A percentile compares a stretch with the other conserved stretches of the same genome.
Evolutionary conservation across 441 rosid species (phyloP).

Genomic region (Rhodomyrtus psidioides): DNA sequence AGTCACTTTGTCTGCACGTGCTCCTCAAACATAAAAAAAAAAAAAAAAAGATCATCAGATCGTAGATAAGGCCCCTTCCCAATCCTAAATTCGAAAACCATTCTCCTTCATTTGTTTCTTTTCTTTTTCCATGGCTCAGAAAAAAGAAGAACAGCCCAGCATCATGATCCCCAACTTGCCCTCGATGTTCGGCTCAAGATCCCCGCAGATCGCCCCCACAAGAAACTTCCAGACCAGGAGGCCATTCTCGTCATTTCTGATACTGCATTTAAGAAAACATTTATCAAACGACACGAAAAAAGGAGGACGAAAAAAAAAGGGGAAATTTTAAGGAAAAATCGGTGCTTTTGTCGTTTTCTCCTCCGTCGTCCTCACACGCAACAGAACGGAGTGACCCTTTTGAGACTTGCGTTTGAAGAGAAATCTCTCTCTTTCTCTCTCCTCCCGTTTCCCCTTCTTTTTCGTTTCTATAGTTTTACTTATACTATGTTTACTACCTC

Average conservation of each 20-base stretch:
- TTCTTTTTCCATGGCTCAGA: neutral
- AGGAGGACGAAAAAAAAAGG: accelerated
- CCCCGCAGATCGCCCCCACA: neutral
- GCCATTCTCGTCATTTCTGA: neutral
- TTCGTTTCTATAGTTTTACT: neutral
- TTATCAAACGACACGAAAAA: neutral
- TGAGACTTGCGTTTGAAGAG: neutral
- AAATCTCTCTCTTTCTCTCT: neutral
- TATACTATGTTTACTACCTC: neutral
- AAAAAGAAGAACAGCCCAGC: neutral
- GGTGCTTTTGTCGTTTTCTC: neutral
- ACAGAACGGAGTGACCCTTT: neutral
- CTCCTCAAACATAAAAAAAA: neutral
- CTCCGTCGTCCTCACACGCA: neutral
- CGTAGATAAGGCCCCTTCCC: neutral
- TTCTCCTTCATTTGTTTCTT: neutral
- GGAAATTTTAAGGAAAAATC: neutral
- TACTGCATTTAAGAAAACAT: neutral
- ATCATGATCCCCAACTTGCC: neutral
- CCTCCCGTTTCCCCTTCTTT: neutral
- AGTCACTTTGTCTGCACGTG: neutral
- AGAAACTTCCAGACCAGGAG: neutral
- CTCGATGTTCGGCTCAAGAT: neutral
- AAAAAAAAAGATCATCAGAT: neutral
- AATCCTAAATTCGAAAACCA: neutral